Conservation (phyloP, 495 filamentous ascomycete species). For the Aspergillus sclerotioniger region DNA sequence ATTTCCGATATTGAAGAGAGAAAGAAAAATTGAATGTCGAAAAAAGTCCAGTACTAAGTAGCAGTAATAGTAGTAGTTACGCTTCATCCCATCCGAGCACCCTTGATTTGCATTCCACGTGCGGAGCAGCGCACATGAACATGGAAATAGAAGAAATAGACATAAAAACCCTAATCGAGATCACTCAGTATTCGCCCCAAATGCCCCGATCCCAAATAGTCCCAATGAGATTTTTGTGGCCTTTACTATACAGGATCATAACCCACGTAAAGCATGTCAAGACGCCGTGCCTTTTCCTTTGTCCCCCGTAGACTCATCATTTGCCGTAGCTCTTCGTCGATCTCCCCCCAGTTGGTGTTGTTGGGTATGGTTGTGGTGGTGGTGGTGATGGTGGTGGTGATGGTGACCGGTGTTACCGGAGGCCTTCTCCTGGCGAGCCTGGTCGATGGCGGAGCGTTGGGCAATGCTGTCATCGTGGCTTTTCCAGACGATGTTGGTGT, state of each 20-base stretch:
- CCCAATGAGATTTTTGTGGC: conserved; percentile 41
- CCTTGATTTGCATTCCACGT: neutral
- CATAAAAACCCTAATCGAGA: conserved; percentile 27
- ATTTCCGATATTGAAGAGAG: conserved; percentile 1
- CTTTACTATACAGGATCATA: conserved; percentile 50
- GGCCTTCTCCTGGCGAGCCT: conserved; percentile 75
- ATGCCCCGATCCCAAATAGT: conserved; percentile 47
- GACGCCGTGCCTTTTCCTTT: conserved; percentile 41
- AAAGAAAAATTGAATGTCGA: neutral
- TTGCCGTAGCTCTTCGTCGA: conserved; percentile 46
- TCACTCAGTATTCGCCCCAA: conserved; percentile 45
- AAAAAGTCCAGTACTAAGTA: neutral
- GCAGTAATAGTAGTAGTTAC: conserved; percentile 6
- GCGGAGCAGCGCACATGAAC: conserved; percentile 12
- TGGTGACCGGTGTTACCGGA: conserved; percentile 44
- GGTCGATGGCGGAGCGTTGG: conserved; percentile 76
- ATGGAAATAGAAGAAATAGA: conserved; percentile 15
- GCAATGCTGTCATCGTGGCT: conserved; percentile 82
- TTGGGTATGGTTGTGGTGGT: conserved; percentile 27
- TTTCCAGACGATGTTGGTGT: conserved; percentile 92
- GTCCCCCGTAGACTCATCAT: conserved; percentile 45
- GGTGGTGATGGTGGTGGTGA: conserved; percentile 32
- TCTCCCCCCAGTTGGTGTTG: conserved; percentile 38
- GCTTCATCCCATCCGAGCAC: conserved; percentile 2
- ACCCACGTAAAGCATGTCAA: conserved; percentile 32